A percentile compares a stretch with the other conserved stretches of the same genome.
These are phyloP conservation scores for Calonectria henricotiae DNA, from an alignment of 2,329 filamentous ascomycete species.

Conservation along the genomic window DNA sequence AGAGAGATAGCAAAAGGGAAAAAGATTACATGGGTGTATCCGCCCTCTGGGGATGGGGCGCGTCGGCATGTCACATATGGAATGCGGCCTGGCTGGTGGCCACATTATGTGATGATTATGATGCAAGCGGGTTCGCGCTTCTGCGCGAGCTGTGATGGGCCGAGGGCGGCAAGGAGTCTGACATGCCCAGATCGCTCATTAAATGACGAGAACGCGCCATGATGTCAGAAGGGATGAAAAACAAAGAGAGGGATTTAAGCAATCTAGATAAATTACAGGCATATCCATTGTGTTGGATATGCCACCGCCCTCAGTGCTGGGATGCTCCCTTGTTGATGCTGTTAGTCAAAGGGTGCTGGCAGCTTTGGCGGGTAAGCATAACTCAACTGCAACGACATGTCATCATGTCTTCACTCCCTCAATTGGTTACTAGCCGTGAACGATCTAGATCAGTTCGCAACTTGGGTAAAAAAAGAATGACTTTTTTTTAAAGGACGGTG, in stretches of 20 bases:
- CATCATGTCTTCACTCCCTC: background rate
- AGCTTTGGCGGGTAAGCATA: slow-evolving; percentile 1
- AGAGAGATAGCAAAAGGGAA: background rate
- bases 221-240: slow-evolving; percentile 18
- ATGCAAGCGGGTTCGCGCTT: slow-evolving; percentile 3
- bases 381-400: slow-evolving; percentile 9
- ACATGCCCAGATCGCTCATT: background rate
- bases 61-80: slow-evolving; percentile 14
- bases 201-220: background rate
- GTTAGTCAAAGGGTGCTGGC: background rate
- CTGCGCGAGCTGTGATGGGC: slow-evolving; percentile 10
- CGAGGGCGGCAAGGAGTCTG: background rate
- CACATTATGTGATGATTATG: background rate
- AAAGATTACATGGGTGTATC: background rate
- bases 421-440: background rate
- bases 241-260: background rate
- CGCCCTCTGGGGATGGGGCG: background rate
- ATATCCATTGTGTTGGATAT: background rate
- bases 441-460: background rate
- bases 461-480: background rate
- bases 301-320: background rate
- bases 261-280: too few relatives aligned
- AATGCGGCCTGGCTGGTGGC: slow-evolving; percentile 11
- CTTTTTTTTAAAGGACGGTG: background rate
- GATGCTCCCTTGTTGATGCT: background rate